Evolutionary conservation across 2,329 filamentous ascomycete genomes (phyloP).

Genomic region (Colletotrichum incanum): DNA sequence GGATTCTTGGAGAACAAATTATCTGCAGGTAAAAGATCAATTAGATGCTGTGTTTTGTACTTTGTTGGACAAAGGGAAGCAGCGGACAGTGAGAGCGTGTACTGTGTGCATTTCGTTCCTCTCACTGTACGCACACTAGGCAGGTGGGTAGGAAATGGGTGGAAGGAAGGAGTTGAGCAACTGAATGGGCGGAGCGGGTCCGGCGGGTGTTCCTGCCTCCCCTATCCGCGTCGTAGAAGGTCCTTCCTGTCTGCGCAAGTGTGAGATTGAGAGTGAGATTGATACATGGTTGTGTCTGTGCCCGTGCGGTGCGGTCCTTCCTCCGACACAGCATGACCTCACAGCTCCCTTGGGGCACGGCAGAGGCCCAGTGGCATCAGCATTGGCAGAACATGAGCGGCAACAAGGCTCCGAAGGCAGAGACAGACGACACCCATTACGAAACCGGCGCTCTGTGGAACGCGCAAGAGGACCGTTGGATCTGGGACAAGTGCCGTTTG

Average conservation of each 20-base stretch:
- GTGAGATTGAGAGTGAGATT: slow-evolving; percentile 16
- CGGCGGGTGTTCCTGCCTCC: background rate
- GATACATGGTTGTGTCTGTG: slow-evolving; percentile 13
- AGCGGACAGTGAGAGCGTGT: background rate
- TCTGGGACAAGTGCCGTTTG: slow-evolving; percentile 28
- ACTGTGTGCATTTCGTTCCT: background rate
- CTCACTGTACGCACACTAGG: background rate
- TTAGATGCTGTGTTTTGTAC: background rate
- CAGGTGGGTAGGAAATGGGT: background rate
- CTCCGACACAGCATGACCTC: slow-evolving; percentile 14
- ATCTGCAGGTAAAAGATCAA: background rate
- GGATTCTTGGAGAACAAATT: background rate
- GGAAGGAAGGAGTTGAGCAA: background rate
- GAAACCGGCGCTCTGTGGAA: slow-evolving; percentile 23
- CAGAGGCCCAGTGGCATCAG: background rate
- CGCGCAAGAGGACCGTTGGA: slow-evolving; percentile 23
- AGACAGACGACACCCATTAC: slow-evolving; percentile 12
- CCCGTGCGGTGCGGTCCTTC: background rate
- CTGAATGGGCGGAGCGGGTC: background rate
- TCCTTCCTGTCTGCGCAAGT: background rate
- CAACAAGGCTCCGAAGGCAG: background rate
- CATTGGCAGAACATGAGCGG: background rate
- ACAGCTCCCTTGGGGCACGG: background rate
- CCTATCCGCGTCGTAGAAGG: background rate
- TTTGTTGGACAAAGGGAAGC: background rate